Percentiles rank a stretch among this genome's conserved stretches.
Evolutionary conservation across 169 alveolate genomes (phyloP).

Genomic region (Eimeria tenella): DNA sequence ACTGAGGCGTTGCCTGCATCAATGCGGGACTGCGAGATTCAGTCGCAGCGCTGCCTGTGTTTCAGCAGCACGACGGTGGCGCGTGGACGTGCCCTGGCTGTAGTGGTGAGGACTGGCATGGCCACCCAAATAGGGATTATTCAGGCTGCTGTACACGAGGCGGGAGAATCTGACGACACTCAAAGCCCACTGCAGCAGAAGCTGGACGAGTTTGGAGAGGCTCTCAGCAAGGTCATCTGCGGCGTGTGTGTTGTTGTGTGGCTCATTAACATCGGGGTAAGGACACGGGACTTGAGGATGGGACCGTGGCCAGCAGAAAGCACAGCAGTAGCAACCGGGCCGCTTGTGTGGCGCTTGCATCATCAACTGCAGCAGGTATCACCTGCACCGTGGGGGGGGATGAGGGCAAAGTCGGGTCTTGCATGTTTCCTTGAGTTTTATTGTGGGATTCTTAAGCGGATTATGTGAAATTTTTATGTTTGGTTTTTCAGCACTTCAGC

Average conservation of each 20-base stretch:
- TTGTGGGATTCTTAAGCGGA: neutral
- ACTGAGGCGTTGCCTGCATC: slow-evolving; percentile 84
- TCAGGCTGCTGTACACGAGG: slow-evolving; percentile 96
- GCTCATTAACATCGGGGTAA: slow-evolving; percentile 94
- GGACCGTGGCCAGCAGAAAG: too few relatives aligned
- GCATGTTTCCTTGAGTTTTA: too few relatives aligned
- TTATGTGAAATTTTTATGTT: neutral
- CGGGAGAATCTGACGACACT: slow-evolving; percentile 95
- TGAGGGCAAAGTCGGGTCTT: too few relatives aligned
- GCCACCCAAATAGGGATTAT: slow-evolving; percentile 98
- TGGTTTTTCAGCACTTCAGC: slow-evolving; percentile 90
- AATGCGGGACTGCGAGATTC: slow-evolving; percentile 87
- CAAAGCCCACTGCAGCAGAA: slow-evolving; percentile 98
- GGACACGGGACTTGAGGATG: neutral
- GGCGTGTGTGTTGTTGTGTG: slow-evolving; percentile 96
- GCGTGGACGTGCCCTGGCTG: slow-evolving; percentile 96
- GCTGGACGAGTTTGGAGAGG: slow-evolving; percentile 96
- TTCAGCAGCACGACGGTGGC: slow-evolving; percentile 96
- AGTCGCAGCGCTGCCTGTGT: slow-evolving; percentile 86
- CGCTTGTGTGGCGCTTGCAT: too few relatives aligned
- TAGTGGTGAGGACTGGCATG: slow-evolving; percentile 98
- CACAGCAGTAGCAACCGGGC: too few relatives aligned
- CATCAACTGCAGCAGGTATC: too few relatives aligned
- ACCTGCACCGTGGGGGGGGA: too few relatives aligned
- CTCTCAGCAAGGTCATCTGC: slow-evolving; percentile 94